Evolutionary conservation across 768 basidiomycete genomes (phyloP).

Genomic region (Neoboletus subvelutipes): DNA sequence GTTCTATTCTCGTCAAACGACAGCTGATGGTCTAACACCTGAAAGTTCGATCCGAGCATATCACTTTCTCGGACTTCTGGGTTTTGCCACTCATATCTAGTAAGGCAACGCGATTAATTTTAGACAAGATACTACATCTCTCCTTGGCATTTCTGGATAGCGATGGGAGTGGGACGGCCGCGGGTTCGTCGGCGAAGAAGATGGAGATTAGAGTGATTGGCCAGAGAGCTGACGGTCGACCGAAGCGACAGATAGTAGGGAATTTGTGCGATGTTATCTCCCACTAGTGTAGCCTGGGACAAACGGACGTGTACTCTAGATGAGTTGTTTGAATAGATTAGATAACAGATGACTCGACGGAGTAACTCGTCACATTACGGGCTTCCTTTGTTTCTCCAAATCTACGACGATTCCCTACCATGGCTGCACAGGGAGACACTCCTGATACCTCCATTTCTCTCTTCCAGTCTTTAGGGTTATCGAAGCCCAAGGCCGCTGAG

Average conservation of each 20-base stretch:
- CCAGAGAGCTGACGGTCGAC: constrained; percentile 24
- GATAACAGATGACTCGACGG: constrained; percentile 19
- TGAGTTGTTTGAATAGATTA: constrained; percentile 20
- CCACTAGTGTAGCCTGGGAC: constrained; percentile 14
- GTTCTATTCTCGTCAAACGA: constrained; percentile 10
- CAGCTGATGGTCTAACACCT: not conserved
- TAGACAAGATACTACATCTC: constrained; percentile 23
- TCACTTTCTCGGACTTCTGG: constrained; percentile 32
- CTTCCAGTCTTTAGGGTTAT: constrained; percentile 78
- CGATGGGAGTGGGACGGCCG: not conserved
- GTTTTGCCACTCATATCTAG: constrained; percentile 22
- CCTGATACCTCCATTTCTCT: constrained; percentile 32
- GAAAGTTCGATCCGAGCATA: constrained; percentile 26
- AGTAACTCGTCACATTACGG: not conserved
- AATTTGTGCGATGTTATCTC: constrained; percentile 22
- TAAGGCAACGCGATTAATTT: constrained; percentile 19
- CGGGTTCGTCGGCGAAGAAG: constrained; percentile 11
- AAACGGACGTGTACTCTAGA: not conserved
- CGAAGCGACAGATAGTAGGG: constrained; percentile 24
- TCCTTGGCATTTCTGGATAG: constrained; percentile 27
- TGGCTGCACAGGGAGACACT: constrained; percentile 17
- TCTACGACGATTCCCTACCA: constrained; percentile 3
- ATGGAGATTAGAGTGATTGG: constrained; percentile 25
- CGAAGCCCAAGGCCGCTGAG: constrained; percentile 75
- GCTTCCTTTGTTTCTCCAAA: not conserved